These are phyloP conservation scores for Cladophialophora immunda DNA, from an alignment of 2,329 filamentous ascomycete species.

Conservation along the genomic window DNA sequence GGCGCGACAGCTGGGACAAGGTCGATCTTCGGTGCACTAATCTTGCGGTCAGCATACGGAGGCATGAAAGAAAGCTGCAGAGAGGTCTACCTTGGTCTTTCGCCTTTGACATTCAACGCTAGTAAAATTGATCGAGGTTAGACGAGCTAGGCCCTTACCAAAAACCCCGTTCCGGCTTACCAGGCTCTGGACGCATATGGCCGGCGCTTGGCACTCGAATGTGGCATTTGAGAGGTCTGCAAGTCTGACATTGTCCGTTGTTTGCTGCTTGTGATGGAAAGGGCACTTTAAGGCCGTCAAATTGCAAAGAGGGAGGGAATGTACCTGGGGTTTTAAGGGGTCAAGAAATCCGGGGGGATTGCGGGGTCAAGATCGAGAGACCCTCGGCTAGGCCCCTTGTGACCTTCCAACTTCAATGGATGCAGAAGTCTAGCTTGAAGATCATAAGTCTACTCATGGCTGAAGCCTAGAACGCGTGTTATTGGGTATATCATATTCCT, in stretches of 20 bases:
- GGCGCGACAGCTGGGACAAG: neutral
- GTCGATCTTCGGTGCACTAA: neutral
- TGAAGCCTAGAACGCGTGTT: too few relatives aligned
- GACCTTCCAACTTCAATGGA: too few relatives aligned
- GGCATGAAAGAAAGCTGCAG: neutral
- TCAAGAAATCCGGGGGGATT: neutral
- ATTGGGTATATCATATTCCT: too few relatives aligned
- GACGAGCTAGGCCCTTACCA: neutral
- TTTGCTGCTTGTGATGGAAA: neutral
- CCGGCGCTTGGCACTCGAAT: neutral
- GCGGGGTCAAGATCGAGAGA: neutral
- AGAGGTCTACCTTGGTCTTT: neutral
- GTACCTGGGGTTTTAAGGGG: neutral
- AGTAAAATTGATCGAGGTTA: neutral
- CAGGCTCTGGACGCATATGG: neutral
- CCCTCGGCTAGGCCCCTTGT: neutral
- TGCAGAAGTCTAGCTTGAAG: too few relatives aligned
- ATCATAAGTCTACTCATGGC: too few relatives aligned
- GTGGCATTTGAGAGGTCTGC: neutral
- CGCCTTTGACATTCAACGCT: neutral
- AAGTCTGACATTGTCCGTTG: neutral
- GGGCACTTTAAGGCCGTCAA: too few relatives aligned
- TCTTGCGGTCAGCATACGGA: neutral
- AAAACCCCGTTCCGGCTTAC: neutral
- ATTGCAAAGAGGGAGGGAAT: too few relatives aligned